These are phyloP conservation scores for Starmera pachycereana DNA, from an alignment of 805 yeast species.

Conservation along the genomic window DNA sequence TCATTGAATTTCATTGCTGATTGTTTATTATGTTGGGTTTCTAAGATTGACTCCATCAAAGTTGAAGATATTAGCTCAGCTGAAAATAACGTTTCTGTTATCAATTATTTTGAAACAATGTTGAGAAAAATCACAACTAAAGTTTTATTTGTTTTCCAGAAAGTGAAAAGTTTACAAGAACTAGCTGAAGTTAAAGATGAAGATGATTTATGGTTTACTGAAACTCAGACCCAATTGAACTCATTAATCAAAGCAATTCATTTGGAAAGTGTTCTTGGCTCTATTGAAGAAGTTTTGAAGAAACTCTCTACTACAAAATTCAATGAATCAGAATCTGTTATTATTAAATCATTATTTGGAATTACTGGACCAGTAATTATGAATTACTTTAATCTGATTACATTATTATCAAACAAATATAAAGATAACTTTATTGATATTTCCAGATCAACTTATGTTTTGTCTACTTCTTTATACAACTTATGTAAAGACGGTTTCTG, in stretches of 20 bases:
- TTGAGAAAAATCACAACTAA: constrained; percentile 45
- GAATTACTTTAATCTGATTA: constrained; percentile 45
- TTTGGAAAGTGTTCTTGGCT: constrained; percentile 23
- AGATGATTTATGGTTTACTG: constrained; percentile 61
- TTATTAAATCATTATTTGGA: constrained; percentile 37
- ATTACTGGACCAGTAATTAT: constrained; percentile 54
- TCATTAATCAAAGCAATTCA: constrained; percentile 34
- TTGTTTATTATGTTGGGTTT: constrained; percentile 37
- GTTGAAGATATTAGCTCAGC: neutral
- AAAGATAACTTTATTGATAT: constrained; percentile 40
- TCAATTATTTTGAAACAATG: constrained; percentile 33
- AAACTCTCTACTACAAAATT: constrained; percentile 28
- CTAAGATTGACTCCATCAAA: neutral
- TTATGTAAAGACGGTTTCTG: constrained; percentile 83
- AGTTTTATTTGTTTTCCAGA: constrained; percentile 61
- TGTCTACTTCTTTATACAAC: constrained; percentile 44
- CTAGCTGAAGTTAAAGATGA: constrained; percentile 28
- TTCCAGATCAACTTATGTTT: constrained; percentile 50
- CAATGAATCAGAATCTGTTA: constrained; percentile 24
- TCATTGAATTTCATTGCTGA: constrained; percentile 37
- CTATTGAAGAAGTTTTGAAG: constrained; percentile 26
- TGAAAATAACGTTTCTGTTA: constrained; percentile 2
- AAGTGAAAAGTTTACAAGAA: constrained; percentile 29
- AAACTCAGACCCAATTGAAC: constrained; percentile 34
- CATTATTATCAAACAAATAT: constrained; percentile 31